These are phyloP conservation scores for Brettanomyces naardenensis DNA, from an alignment of 805 yeast species.

Conservation along the genomic window DNA sequence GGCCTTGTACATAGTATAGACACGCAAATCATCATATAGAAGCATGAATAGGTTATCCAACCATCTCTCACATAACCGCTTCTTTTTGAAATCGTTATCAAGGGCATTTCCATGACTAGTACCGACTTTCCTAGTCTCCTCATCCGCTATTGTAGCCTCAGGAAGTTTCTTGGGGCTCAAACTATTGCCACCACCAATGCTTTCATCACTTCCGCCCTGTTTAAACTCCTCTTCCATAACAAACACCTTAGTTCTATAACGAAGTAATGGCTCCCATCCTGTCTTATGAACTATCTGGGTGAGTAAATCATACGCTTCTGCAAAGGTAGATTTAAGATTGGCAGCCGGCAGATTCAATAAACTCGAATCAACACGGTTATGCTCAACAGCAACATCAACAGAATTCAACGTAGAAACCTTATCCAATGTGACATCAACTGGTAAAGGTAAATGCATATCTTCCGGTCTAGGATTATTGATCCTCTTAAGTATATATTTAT, in stretches of 20 bases:
- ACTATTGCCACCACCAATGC: neutral
- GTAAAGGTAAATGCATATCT: slow-evolving; percentile 66
- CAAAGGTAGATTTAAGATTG: slow-evolving; percentile 51
- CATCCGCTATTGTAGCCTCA: slow-evolving; percentile 1
- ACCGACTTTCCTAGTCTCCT: neutral
- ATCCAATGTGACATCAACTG: slow-evolving; percentile 62
- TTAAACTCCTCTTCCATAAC: slow-evolving; percentile 63
- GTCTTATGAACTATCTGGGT: slow-evolving; percentile 57
- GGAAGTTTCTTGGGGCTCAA: slow-evolving; percentile 2
- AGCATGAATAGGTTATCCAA: slow-evolving; percentile 63
- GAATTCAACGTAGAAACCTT: slow-evolving; percentile 65
- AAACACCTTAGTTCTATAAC: slow-evolving; percentile 53
- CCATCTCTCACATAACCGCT: slow-evolving; percentile 69
- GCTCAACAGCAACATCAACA: slow-evolving; percentile 57
- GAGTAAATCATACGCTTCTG: slow-evolving; percentile 49
- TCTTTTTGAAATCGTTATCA: slow-evolving; percentile 43
- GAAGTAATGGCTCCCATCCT: slow-evolving; percentile 66
- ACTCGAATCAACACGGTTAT: slow-evolving; percentile 53
- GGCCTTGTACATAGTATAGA: slow-evolving; percentile 90
- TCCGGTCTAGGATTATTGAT: slow-evolving; percentile 45
- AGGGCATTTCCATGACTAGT: neutral
- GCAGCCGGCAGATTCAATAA: slow-evolving; percentile 62
- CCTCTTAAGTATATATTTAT: slow-evolving; percentile 53
- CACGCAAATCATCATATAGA: slow-evolving; percentile 63
- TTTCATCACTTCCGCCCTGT: slow-evolving; percentile 3